Conservation (phyloP, 73 alveolate species). For the Effrenium voratum region DNA sequence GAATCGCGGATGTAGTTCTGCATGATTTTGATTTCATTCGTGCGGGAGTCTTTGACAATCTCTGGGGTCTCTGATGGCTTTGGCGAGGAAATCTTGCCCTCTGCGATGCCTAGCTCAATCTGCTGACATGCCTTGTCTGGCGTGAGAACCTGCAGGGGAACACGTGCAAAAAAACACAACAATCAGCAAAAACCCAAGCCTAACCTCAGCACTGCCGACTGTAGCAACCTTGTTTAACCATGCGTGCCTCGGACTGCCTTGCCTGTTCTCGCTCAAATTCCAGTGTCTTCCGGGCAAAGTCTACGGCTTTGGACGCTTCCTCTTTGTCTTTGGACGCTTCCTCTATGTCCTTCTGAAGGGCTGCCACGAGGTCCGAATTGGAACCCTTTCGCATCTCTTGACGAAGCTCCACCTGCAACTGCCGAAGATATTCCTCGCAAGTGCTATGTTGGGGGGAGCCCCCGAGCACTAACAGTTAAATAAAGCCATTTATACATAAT, state of each 20-base stretch:
- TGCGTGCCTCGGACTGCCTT: constrained; percentile 14
- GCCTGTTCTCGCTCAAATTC: neutral
- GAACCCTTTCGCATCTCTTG: neutral
- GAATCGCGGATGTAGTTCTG: constrained; percentile 12
- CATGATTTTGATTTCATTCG: neutral
- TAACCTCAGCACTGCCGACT: neutral
- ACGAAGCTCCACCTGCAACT: neutral
- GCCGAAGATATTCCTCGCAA: neutral
- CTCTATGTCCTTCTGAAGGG: neutral
- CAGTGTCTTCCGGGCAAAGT: neutral
- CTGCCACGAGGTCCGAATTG: neutral
- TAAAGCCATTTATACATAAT: no score
- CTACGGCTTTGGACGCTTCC: neutral
- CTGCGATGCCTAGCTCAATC: constrained; percentile 8
- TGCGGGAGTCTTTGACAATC: neutral
- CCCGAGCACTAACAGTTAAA: no score
- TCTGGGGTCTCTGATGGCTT: constrained; percentile 13
- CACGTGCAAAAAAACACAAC: neutral
- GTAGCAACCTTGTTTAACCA: neutral
- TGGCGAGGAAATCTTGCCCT: neutral
- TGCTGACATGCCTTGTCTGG: constrained; percentile 8
- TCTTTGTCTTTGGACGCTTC: neutral
- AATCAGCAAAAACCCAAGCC: constrained; percentile 14
- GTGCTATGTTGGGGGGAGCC: neutral
- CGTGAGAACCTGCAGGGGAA: constrained; percentile 5